A percentile compares a stretch with the other conserved stretches of the same genome.
phyloP scores from a whole-genome alignment of 148 eudicot species.

The Vaccinium macrocarpon region DNA sequence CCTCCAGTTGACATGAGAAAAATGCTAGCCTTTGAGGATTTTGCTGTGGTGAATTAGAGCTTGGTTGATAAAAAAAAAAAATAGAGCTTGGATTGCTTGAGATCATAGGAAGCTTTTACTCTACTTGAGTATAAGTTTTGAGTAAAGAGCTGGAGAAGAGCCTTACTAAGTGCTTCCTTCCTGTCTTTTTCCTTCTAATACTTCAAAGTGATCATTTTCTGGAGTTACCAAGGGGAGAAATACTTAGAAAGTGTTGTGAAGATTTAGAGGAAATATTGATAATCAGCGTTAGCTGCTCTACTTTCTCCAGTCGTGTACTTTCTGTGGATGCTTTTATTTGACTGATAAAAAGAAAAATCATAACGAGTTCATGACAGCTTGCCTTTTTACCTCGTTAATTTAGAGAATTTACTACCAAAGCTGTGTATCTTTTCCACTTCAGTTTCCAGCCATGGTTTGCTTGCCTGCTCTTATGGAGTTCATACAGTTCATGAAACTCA shows the following conservation, averaged over 20 bases:
- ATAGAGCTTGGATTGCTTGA: no score
- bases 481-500: not conserved
- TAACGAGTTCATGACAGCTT: not conserved
- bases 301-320: not conserved
- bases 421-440: not conserved
- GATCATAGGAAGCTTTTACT: no score
- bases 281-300: not conserved
- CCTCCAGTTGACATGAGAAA: not conserved
- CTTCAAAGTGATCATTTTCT: not conserved
- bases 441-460: not conserved
- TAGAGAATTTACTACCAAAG: not conserved
- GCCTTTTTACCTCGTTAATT: not conserved
- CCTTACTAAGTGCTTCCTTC: no score
- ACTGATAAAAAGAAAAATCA: not conserved
- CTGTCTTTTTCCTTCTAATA: not conserved
- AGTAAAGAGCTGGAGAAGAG: no score
- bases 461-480: slow-evolving; percentile 2
- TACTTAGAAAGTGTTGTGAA: not conserved
- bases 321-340: not conserved
- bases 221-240: no score
- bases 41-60: not conserved
- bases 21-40: not conserved
- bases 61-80: no score
- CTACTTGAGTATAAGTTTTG: no score
- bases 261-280: not conserved